These are phyloP conservation scores for Pleoardoris graminearum DNA, from an alignment of 2,329 filamentous ascomycete genomes.

Conservation along the genomic window DNA sequence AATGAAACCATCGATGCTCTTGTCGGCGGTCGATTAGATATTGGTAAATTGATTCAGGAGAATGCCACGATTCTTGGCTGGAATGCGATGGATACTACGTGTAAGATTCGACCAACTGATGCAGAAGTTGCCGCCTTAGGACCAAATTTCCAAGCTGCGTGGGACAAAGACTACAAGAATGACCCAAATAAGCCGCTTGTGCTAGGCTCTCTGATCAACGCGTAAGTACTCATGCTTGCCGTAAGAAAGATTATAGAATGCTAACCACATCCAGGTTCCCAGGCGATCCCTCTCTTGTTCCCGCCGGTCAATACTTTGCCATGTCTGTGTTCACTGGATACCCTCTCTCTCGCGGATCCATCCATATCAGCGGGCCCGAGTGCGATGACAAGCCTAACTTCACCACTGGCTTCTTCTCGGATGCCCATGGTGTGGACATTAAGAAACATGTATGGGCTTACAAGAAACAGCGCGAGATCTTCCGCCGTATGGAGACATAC, in stretches of 20 bases:
- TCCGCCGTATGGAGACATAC: slow-evolving; percentile 59
- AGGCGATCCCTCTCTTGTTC: slow-evolving; percentile 33
- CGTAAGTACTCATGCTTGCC: too few relatives aligned
- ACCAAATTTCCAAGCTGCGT: slow-evolving; percentile 56
- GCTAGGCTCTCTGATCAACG: slow-evolving; percentile 48
- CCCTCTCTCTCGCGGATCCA: slow-evolving; percentile 63
- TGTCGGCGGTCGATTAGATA: neutral
- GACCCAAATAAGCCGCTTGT: slow-evolving; percentile 54
- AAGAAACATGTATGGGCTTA: slow-evolving; percentile 65
- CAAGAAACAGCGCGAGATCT: slow-evolving; percentile 66
- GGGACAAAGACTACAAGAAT: slow-evolving; percentile 60
- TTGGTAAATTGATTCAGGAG: neutral
- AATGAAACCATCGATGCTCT: neutral
- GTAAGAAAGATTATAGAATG: neutral
- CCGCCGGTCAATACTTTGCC: slow-evolving; percentile 57
- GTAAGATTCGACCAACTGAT: slow-evolving; percentile 55
- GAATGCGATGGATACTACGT: neutral
- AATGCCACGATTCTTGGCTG: neutral
- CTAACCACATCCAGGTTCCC: slow-evolving; percentile 28
- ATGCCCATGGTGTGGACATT: slow-evolving; percentile 60
- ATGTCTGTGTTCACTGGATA: slow-evolving; percentile 60
- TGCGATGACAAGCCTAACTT: slow-evolving; percentile 57
- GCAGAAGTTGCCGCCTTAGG: slow-evolving; percentile 58
- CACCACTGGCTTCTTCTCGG: slow-evolving; percentile 60
- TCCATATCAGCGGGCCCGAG: slow-evolving; percentile 60